A percentile compares a stretch with the other conserved stretches of the same genome.
phyloP scores from a whole-genome alignment of 2,329 filamentous ascomycete species.

The Dothiorella sarmentorum region DNA sequence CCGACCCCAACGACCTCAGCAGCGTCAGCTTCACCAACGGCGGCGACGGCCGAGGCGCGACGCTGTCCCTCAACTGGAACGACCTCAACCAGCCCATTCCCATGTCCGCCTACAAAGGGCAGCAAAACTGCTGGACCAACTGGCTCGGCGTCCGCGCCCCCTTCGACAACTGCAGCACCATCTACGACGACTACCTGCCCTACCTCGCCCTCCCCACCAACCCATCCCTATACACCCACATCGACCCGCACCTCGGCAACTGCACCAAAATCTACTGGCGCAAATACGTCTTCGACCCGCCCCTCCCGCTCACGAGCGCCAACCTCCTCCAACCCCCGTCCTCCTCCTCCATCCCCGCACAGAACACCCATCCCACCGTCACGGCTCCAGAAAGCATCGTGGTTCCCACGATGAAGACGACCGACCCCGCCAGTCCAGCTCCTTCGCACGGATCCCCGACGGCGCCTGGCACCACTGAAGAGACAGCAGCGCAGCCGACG shows the following conservation, averaged over 20 bases:
- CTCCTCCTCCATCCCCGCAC: not conserved
- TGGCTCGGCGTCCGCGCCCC: not conserved
- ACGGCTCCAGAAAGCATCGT: not conserved
- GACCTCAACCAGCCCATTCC: conserved; percentile 7
- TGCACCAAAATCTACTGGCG: not conserved
- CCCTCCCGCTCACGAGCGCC: not conserved
- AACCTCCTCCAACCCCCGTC: not conserved
- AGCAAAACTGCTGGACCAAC: not conserved
- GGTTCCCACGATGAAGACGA: not conserved
- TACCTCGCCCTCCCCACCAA: not conserved
- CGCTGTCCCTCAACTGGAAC: not conserved
- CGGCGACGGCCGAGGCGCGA: not conserved
- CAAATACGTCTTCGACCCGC: conserved; percentile 7
- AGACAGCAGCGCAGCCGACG: not conserved
- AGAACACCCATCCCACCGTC: not conserved
- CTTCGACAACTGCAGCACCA: not conserved
- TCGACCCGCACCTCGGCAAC: not conserved
- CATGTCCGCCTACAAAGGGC: not conserved
- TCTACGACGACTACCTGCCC: conserved; percentile 9
- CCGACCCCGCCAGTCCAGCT: not conserved
- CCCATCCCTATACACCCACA: not conserved
- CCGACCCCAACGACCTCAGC: not conserved
- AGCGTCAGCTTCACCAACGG: not conserved
- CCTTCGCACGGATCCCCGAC: not conserved
- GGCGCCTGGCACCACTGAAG: not conserved